phyloP scores from a whole-genome alignment of 2,329 filamentous ascomycete species.

The Metarhizium sp. region DNA sequence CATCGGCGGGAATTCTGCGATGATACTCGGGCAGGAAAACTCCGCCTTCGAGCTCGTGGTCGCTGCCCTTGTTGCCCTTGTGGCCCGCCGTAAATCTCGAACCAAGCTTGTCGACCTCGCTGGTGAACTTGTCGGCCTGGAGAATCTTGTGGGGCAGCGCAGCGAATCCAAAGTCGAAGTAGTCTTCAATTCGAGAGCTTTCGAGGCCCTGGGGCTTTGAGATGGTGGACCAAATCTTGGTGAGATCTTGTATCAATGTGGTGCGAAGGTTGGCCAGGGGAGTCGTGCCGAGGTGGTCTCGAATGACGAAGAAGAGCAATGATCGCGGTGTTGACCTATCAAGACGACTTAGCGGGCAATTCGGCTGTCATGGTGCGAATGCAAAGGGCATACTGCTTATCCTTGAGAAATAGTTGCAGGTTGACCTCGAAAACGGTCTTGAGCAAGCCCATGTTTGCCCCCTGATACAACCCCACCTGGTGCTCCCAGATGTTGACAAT shows the following conservation, averaged over 20 bases:
- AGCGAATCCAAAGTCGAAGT: constrained; percentile 97
- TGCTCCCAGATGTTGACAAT: constrained; percentile 99
- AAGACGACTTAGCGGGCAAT: neutral
- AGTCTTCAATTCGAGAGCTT: constrained; percentile 83
- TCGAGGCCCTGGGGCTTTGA: constrained; percentile 88
- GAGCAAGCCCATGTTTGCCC: constrained; percentile 94
- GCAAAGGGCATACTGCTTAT: constrained; percentile 60
- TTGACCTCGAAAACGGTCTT: constrained; percentile 99
- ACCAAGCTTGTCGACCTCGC: constrained; percentile 71
- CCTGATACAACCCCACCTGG: constrained; percentile 95
- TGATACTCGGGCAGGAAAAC: constrained; percentile 94
- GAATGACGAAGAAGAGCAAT: constrained; percentile 95
- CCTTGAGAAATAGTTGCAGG: constrained; percentile 90
- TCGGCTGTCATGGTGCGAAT: neutral
- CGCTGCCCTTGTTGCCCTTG: constrained; percentile 56
- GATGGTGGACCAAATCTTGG: constrained; percentile 84
- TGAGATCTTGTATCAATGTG: constrained; percentile 82
- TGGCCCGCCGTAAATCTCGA: constrained; percentile 75
- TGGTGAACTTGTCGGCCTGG: constrained; percentile 81
- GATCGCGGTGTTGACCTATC: constrained; percentile 74
- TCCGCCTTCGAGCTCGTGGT: constrained; percentile 67
- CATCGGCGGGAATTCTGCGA: constrained; percentile 88
- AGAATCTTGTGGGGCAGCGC: constrained; percentile 94
- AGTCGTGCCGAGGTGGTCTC: constrained; percentile 89
- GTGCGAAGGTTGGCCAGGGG: constrained; percentile 83